Conservation (phyloP, 2,329 filamentous ascomycete species). For the Exserohilum turcica region DNA sequence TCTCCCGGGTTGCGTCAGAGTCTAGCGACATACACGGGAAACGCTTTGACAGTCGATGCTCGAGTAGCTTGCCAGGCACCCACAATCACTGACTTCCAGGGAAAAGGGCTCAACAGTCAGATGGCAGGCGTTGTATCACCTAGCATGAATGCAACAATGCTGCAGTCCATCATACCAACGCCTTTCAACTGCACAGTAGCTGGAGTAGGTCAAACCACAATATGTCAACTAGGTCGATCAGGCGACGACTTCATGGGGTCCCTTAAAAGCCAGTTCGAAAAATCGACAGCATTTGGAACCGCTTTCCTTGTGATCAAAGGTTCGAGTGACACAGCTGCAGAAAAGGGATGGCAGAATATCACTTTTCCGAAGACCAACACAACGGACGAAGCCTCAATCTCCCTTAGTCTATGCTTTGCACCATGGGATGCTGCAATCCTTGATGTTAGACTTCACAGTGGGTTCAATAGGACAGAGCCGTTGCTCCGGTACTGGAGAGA, state of each 20-base stretch:
- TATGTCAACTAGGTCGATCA: constrained; percentile 7
- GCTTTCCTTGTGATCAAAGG: constrained; percentile 7
- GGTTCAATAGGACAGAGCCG: constrained; percentile 9
- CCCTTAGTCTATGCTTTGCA: constrained; percentile 11
- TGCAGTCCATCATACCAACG: background rate
- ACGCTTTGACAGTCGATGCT: constrained; percentile 11
- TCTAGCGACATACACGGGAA: constrained; percentile 7
- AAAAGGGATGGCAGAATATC: too few species aligned
- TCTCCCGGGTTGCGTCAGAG: constrained; percentile 8
- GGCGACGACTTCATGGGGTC: background rate
- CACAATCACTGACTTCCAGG: background rate
- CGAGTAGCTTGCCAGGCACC: constrained; percentile 16
- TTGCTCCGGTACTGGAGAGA: background rate
- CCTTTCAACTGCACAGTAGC: constrained; percentile 8
- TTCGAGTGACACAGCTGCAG: too few species aligned
- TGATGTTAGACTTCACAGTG: constrained; percentile 1
- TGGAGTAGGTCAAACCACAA: constrained; percentile 1
- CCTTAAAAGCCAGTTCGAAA: constrained; percentile 5
- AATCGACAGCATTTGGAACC: constrained; percentile 11
- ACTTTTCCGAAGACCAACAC: background rate
- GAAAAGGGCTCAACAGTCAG: too few species aligned
- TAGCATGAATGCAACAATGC: background rate
- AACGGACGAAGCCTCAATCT: background rate
- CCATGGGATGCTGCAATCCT: constrained; percentile 14
- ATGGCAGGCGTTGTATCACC: background rate